Conservation (phyloP, 768 basidiomycete genomes). For the Phaffia tasmanica region DNA sequence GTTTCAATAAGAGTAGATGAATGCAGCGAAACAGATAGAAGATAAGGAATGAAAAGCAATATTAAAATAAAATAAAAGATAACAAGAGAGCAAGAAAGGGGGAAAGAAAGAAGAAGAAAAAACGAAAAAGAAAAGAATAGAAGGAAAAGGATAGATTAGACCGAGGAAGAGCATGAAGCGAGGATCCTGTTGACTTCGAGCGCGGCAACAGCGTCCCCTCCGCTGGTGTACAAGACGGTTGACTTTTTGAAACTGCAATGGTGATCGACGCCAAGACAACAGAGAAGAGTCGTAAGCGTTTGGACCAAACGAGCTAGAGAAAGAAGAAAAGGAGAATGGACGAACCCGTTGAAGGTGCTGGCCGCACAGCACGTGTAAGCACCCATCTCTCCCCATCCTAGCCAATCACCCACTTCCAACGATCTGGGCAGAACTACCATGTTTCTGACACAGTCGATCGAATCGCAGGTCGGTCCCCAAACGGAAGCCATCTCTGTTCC, state of each 20-base stretch:
- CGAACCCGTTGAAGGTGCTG: slow-evolving; percentile 74
- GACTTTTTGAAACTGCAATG: slow-evolving; percentile 20
- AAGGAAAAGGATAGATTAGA: neutral
- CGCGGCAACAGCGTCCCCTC: slow-evolving; percentile 15
- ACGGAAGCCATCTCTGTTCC: slow-evolving; percentile 39
- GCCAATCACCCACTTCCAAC: slow-evolving; percentile 88
- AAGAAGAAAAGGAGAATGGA: neutral
- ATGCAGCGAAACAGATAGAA: neutral
- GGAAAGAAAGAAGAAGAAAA: neutral
- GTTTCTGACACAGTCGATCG: slow-evolving; percentile 76
- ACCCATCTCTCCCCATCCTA: slow-evolving; percentile 96
- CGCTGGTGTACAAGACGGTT: slow-evolving; percentile 19
- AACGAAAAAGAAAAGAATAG: neutral
- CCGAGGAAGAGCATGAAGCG: neutral
- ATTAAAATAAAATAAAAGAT: neutral
- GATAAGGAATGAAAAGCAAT: neutral
- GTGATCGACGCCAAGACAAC: neutral
- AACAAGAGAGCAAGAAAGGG: neutral
- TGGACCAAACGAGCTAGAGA: neutral
- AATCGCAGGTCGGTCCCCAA: slow-evolving; percentile 99
- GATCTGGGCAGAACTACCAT: slow-evolving; percentile 51
- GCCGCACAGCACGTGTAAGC: slow-evolving; percentile 98
- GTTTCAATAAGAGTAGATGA: slow-evolving; percentile 1
- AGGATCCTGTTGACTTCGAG: slow-evolving; percentile 17
- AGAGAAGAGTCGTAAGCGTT: neutral